phyloP scores from a whole-genome alignment of 176 grass and related monocot genomes.

The Thinopyrum elongatum region DNA sequence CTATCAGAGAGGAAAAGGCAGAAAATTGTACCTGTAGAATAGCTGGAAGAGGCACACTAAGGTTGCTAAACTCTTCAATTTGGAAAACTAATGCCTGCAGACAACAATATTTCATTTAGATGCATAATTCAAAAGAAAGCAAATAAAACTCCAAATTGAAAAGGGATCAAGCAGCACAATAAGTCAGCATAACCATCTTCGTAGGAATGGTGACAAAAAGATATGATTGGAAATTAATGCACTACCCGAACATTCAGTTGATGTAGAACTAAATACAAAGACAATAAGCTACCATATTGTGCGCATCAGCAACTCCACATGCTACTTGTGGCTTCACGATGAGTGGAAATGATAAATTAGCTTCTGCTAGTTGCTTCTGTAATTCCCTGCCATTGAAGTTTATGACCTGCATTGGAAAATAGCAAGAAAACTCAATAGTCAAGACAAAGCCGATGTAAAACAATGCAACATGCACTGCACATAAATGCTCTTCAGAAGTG shows the following conservation, averaged over 20 bases:
- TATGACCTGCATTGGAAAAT: constrained; percentile 48
- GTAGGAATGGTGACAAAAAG: not conserved
- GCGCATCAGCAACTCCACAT: constrained; percentile 90
- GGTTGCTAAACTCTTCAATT: constrained; percentile 73
- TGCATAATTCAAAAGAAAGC: not conserved
- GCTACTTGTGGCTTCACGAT: constrained; percentile 98
- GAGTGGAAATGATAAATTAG: constrained; percentile 79
- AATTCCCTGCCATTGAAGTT: constrained; percentile 59
- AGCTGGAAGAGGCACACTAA: constrained; percentile 84
- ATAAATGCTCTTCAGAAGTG: not conserved
- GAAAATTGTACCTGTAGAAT: constrained; percentile 72
- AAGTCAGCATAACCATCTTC: not conserved
- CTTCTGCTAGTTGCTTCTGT: constrained; percentile 49
- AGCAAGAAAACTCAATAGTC: not conserved
- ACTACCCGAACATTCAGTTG: not conserved
- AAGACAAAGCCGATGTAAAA: not conserved
- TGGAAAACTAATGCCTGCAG: constrained; percentile 85
- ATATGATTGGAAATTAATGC: constrained; percentile 2
- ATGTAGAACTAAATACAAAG: constrained; percentile 18
- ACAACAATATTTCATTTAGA: constrained; percentile 25
- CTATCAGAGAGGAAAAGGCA: not conserved
- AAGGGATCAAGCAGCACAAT: not conserved
- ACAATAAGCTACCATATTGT: constrained; percentile 78
- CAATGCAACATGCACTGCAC: not conserved
- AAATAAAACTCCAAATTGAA: not conserved